These are phyloP conservation scores for Candida khao-thaluensis DNA, from an alignment of 805 yeast genomes.

Conservation along the genomic window DNA sequence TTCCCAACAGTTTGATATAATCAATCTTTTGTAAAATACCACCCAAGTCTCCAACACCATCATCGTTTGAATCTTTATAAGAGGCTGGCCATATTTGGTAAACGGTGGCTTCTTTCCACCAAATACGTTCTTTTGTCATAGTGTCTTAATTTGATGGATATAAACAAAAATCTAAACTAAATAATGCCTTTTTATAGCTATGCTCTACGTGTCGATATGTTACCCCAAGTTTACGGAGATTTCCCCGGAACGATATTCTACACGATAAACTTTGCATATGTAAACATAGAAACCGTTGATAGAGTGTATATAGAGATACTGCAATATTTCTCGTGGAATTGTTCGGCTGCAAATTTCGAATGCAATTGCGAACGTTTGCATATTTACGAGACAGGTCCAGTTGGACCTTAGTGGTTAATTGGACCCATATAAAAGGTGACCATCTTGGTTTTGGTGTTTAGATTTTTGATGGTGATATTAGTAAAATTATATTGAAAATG, in stretches of 20 bases:
- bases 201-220: too few relatives aligned
- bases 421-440: too few relatives aligned
- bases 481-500: too few relatives aligned
- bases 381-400: not conserved
- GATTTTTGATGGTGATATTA: too few relatives aligned
- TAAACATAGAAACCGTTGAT: too few relatives aligned
- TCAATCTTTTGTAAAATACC: slow-evolving; percentile 53
- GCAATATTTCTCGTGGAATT: slow-evolving; percentile 4
- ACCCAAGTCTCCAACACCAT: slow-evolving; percentile 57
- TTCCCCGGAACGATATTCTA: not conserved
- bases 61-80: slow-evolving; percentile 57
- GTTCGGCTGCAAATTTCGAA: not conserved
- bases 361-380: not conserved
- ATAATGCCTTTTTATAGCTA: too few relatives aligned
- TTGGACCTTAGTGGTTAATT: too few relatives aligned
- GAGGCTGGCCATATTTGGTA: slow-evolving; percentile 65
- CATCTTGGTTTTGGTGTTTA: too few relatives aligned
- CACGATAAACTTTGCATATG: slow-evolving; percentile 1
- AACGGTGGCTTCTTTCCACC: slow-evolving; percentile 60
- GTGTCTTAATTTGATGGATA: too few relatives aligned
- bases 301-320: not conserved
- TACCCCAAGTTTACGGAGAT: too few relatives aligned
- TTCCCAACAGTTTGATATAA: slow-evolving; percentile 49
- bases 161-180: too few relatives aligned
- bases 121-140: slow-evolving; percentile 15